phyloP scores from a whole-genome alignment of 2,329 filamentous ascomycete species.

The Aspergillus sp. region DNA sequence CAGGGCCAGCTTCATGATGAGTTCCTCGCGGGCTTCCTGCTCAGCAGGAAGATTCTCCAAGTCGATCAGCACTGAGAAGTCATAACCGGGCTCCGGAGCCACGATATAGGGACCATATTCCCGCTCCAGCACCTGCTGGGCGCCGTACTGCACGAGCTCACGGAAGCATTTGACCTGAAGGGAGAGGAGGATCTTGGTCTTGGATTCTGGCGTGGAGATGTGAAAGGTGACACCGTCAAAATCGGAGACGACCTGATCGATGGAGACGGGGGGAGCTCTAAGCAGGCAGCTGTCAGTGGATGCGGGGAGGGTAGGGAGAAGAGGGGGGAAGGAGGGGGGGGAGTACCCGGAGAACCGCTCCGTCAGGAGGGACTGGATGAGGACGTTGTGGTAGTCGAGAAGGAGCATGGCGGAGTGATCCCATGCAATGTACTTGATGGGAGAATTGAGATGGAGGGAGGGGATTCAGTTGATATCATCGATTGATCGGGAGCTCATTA shows the following conservation, averaged over 20 bases:
- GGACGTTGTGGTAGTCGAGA: constrained; percentile 97
- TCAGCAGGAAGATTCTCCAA: constrained; percentile 80
- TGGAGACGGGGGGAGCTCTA: constrained; percentile 79
- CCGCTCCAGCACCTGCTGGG: constrained; percentile 83
- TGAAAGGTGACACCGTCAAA: constrained; percentile 99
- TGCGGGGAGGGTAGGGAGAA: constrained; percentile 35
- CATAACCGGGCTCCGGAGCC: constrained; percentile 82
- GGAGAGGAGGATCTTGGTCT: constrained; percentile 91
- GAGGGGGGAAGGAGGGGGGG: constrained; percentile 21
- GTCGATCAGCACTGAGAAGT: constrained; percentile 92
- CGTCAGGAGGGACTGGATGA: constrained; percentile 93
- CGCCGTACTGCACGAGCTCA: constrained; percentile 90
- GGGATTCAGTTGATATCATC: neutral
- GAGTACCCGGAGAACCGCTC: constrained; percentile 85
- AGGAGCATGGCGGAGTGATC: constrained; percentile 66
- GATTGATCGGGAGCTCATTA: neutral
- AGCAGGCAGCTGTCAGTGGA: constrained; percentile 31
- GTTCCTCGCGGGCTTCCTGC: constrained; percentile 80
- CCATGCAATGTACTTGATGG: constrained; percentile 11
- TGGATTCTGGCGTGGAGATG: constrained; percentile 91
- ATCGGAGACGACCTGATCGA: constrained; percentile 98
- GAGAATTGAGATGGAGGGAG: neutral
- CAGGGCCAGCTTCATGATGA: constrained; percentile 83
- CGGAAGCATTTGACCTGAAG: constrained; percentile 92
- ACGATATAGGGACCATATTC: constrained; percentile 95